Evolutionary conservation across 352 stramenopile species (phyloP).

Genomic region (Globisporangium lucens): DNA sequence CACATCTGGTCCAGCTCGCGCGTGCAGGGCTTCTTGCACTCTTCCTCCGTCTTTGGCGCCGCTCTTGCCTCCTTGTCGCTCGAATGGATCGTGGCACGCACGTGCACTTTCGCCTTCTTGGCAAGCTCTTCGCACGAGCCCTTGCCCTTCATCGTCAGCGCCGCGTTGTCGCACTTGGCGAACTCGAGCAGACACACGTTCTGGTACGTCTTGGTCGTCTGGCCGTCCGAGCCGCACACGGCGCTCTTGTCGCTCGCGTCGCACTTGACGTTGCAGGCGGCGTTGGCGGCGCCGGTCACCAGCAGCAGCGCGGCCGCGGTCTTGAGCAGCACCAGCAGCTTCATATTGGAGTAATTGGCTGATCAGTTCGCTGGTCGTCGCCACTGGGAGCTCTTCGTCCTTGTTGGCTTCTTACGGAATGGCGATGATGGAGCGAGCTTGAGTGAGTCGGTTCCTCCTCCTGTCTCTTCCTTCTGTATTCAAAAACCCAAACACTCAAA

Average conservation of each 20-base stretch:
- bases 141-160: constrained; percentile 4
- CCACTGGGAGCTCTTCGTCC: constrained; percentile 2
- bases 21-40: constrained; percentile 14
- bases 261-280: constrained; percentile 18
- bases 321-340: constrained; percentile 4
- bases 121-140: constrained; percentile 1
- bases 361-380: neutral
- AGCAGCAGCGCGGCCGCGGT: constrained; percentile 4
- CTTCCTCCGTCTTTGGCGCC: neutral
- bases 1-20: constrained; percentile 17
- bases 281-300: neutral
- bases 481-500: neutral
- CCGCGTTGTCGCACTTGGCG: constrained; percentile 18
- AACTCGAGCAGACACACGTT: constrained; percentile 22
- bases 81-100: constrained; percentile 14
- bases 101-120: neutral
- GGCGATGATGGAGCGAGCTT: neutral
- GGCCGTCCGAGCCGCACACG: constrained; percentile 21
- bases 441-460: neutral
- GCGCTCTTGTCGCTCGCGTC: constrained; percentile 15
- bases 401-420: neutral
- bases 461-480: neutral
- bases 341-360: neutral
- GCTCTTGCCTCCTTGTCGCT: neutral
- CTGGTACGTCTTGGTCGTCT: constrained; percentile 18